phyloP scores from a whole-genome alignment of 345 rosid genomes.

The Eucalyptus camaldulensis region DNA sequence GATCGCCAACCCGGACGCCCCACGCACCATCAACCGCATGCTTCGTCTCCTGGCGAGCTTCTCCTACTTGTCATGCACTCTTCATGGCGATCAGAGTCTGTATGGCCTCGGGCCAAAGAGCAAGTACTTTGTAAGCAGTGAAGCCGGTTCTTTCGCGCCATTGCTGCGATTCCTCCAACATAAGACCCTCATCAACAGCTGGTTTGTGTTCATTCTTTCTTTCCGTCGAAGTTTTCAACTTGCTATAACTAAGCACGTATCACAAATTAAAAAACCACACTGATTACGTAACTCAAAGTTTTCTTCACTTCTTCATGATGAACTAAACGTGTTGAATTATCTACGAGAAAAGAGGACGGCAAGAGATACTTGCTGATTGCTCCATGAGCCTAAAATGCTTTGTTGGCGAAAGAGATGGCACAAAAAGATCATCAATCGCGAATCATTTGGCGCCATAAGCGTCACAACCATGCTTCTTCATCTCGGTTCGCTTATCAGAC shows the following conservation, averaged over 20 bases:
- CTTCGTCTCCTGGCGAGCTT: slow-evolving; percentile 33
- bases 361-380: no score
- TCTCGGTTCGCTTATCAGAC: not conserved
- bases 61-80: slow-evolving; percentile 6
- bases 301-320: not conserved
- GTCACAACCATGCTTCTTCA: not conserved
- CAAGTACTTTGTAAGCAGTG: slow-evolving; percentile 16
- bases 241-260: no score
- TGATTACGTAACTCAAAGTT: no score
- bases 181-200: slow-evolving; percentile 17
- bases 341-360: not conserved
- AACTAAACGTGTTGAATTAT: not conserved
- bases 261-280: no score
- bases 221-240: no score
- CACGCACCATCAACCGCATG: slow-evolving; percentile 27
- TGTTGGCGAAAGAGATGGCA: no score
- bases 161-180: slow-evolving; percentile 18
- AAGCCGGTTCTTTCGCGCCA: slow-evolving; percentile 20
- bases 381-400: no score
- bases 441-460: no score
- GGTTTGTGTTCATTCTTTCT: slow-evolving; percentile 2
- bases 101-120: slow-evolving; percentile 19
- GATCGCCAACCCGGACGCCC: slow-evolving; percentile 16
- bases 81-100: slow-evolving; percentile 3
- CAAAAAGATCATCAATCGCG: no score